Evolutionary conservation across 2,329 filamentous ascomycete genomes (phyloP), one percentile per base, ranked within the genome.

Genomic region (Colletotrichum gigasporum): DNA sequence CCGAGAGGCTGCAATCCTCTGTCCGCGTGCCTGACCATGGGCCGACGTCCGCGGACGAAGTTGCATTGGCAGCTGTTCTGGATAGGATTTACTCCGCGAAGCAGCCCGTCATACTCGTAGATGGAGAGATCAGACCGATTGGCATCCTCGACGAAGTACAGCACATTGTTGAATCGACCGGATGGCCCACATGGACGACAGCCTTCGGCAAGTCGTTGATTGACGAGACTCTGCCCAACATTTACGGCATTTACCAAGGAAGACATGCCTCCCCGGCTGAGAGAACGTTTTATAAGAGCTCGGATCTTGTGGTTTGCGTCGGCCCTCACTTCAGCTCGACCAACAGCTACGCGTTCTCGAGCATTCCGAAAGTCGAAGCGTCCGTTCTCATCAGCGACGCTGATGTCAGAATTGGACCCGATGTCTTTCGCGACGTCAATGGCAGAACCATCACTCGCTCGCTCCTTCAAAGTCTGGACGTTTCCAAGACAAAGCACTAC

Each of bases 21-120:
- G 68, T 76, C 32, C 67, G 62, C 16, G 62, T 71, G 18, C 69
- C 66, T 1, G 60, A 60, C 4, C 60, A 50, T 10, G 56, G 34
- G 7, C 53, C 55, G 4, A 66, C 65, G 12, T 28, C 65, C 3
- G 52, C 63, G 6, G 66, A 76, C 18, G 69, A 77, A 24, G 65
- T 69, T 53, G 69, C 74, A 1, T 61, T 83, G 2, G 67, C 69
- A 2, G 69, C 66, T 4, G 71, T 84, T 7, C 44, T 85, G 4
- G 71, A 75, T 1, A 77, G 74, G n/a, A 76, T 87, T 0, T 78
- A 83, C 44, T 26, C 28, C 4, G 44, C 59, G 0, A 45, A 51
- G n/a, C 20, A 12, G 2, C 59, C 59, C 0, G 11, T 63, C 18
- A 59, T 63, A 14, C 28, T 51, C 4, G 59, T 63, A 3, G 59